phyloP scores from a whole-genome alignment of 2,329 filamentous ascomycete species.

The Fusarium sulawesiense region DNA sequence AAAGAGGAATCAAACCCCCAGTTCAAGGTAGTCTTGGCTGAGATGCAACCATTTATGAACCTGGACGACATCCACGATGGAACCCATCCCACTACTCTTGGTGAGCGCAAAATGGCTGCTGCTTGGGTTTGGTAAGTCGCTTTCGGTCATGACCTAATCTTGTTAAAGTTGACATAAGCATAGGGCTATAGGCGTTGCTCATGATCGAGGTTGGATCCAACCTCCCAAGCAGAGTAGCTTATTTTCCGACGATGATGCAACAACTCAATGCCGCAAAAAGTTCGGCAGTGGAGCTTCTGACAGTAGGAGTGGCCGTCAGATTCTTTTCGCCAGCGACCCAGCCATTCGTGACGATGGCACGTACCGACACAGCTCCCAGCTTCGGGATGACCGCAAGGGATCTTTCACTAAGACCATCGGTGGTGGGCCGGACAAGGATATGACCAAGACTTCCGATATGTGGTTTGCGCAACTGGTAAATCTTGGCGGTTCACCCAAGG shows the following conservation, averaged over 20 bases:
- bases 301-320: not conserved
- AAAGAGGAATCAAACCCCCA: not conserved
- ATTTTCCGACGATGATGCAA: not conserved
- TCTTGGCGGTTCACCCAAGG: not conserved
- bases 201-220: not conserved
- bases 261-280: not conserved
- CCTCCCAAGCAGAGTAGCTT: not conserved
- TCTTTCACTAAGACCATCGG: not conserved
- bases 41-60: not conserved
- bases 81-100: not conserved
- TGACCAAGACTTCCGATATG: not conserved
- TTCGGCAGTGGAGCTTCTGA: constrained; percentile 4
- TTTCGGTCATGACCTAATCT: no score
- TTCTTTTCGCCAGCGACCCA: not conserved
- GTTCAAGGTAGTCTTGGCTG: constrained; percentile 1
- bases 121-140: constrained; percentile 1
- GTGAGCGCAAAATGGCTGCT: constrained; percentile 1
- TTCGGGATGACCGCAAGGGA: constrained; percentile 4
- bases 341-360: not conserved
- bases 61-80: not conserved
- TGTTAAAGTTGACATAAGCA: not conserved
- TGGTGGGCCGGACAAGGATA: not conserved
- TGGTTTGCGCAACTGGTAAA: constrained; percentile 7
- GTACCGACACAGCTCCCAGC: not conserved
- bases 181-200: not conserved